Evolutionary conservation across 345 rosid species (phyloP).

Genomic region (Gossypium bickii): DNA sequence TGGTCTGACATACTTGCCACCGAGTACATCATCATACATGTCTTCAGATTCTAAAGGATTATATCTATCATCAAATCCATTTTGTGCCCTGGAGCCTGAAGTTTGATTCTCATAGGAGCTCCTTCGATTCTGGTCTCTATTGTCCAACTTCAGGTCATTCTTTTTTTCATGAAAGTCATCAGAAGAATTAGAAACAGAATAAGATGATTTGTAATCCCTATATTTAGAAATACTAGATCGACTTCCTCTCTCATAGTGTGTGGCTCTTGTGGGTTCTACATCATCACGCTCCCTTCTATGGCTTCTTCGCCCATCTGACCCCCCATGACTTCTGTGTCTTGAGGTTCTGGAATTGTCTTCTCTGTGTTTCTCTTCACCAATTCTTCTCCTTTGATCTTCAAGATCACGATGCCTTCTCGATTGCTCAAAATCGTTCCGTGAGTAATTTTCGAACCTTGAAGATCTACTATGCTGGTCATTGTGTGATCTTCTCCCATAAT

Average conservation of each 20-base stretch:
- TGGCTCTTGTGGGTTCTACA: conserved; percentile 26
- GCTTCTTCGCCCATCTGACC: conserved; percentile 31
- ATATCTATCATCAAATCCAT: conserved; percentile 73
- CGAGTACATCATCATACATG: conserved; percentile 22
- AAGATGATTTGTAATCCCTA: conserved; percentile 14
- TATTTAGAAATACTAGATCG: conserved; percentile 15
- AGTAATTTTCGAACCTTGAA: conserved; percentile 26
- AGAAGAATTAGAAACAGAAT: conserved; percentile 21
- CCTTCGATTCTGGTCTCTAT: conserved; percentile 25
- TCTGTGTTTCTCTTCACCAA: conserved; percentile 25
- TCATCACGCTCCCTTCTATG: conserved; percentile 33
- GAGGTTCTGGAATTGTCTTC: conserved; percentile 30
- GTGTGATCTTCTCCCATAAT: conserved; percentile 27
- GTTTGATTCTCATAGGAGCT: conserved; percentile 21
- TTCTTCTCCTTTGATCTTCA: conserved; percentile 19
- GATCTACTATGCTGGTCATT: conserved; percentile 26
- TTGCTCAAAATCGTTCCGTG: conserved; percentile 26
- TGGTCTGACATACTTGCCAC: conserved; percentile 1
- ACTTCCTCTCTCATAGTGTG: conserved; percentile 20
- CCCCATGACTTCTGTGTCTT: conserved; percentile 21
- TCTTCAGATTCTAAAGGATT: conserved; percentile 53
- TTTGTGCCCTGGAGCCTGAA: conserved; percentile 23
- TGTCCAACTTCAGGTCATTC: conserved; percentile 20
- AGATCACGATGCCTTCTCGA: conserved; percentile 25
- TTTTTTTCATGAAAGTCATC: conserved; percentile 12